These are phyloP conservation scores for Dendrobium chrysotoxum DNA, from an alignment of 106 monocot species.

Conservation along the genomic window DNA sequence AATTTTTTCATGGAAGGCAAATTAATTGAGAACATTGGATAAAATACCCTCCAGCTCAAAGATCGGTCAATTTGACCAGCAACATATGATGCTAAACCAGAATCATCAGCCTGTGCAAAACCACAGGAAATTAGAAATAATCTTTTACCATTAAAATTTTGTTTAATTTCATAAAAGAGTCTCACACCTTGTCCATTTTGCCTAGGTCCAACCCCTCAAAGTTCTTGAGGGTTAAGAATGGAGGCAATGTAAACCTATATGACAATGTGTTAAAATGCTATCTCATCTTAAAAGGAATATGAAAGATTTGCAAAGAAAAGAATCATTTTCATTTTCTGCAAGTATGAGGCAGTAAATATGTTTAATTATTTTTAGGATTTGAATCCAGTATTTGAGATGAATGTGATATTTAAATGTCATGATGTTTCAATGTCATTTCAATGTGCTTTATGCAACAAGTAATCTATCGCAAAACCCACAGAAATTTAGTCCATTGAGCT, in stretches of 20 bases:
- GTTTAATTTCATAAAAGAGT: neutral
- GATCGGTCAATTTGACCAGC: conserved; percentile 48
- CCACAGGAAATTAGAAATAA: neutral
- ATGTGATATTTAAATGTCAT: no score
- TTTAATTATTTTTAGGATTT: no score
- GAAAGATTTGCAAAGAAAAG: no score
- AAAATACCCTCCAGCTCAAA: conserved; percentile 51
- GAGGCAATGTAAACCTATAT: conserved; percentile 38
- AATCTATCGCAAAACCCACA: no score
- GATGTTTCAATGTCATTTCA: no score
- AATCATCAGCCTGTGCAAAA: conserved; percentile 31
- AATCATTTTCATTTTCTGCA: no score
- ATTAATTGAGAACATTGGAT: no score
- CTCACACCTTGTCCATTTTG: conserved; percentile 40
- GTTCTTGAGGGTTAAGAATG: conserved; percentile 41
- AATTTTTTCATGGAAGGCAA: no score
- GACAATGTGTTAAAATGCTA: neutral
- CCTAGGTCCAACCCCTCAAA: conserved; percentile 50
- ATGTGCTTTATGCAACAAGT: no score
- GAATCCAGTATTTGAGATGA: no score
- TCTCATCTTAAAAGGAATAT: neutral
- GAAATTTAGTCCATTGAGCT: neutral
- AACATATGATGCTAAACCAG: conserved; percentile 58
- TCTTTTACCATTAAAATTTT: neutral
- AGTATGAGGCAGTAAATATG: no score